Evolutionary conservation across 371 early-diverging fungal genomes (phyloP).

Genomic region (Mitosporidium daphniae): DNA sequence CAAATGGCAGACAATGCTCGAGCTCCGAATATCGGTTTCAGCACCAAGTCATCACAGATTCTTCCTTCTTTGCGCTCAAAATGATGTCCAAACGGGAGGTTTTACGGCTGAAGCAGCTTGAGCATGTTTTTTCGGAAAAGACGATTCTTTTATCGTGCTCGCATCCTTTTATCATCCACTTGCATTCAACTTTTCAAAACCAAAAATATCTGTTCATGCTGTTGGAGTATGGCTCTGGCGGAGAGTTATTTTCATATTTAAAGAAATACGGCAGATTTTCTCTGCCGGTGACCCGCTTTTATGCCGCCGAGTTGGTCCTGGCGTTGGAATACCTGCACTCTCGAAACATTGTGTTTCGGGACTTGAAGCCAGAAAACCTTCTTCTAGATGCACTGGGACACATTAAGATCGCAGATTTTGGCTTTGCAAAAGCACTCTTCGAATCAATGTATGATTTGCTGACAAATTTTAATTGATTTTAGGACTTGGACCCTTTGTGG

Average conservation of each 20-base stretch:
- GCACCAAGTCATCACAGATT: not conserved
- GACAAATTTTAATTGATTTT: too few relatives aligned
- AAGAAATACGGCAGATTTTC: conserved; percentile 76
- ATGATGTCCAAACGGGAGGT: conserved; percentile 57
- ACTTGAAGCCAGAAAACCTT: conserved; percentile 10
- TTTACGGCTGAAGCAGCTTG: conserved; percentile 41
- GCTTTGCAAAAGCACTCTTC: conserved; percentile 9
- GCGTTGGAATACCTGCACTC: conserved; percentile 76
- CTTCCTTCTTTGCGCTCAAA: conserved; percentile 61
- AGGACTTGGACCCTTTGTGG: conserved; percentile 15
- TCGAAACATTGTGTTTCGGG: conserved; percentile 82
- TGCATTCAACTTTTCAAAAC: conserved; percentile 81
- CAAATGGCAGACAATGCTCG: too few relatives aligned
- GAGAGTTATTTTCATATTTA: conserved; percentile 87
- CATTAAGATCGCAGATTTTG: conserved; percentile 9
- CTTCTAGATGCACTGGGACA: conserved; percentile 7
- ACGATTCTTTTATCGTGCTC: conserved; percentile 7
- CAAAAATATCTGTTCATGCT: conserved; percentile 58
- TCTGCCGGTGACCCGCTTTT: conserved; percentile 76
- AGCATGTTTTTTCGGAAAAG: conserved; percentile 14
- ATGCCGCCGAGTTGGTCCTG: conserved; percentile 75
- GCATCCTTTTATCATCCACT: conserved; percentile 25
- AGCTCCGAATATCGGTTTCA: too few relatives aligned
- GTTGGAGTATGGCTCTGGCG: conserved; percentile 89
- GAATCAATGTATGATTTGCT: too few relatives aligned